Evolutionary conservation across 768 basidiomycete genomes (phyloP), one percentile per base, ranked within the genome.

Genomic region (Serendipita vermifera): DNA sequence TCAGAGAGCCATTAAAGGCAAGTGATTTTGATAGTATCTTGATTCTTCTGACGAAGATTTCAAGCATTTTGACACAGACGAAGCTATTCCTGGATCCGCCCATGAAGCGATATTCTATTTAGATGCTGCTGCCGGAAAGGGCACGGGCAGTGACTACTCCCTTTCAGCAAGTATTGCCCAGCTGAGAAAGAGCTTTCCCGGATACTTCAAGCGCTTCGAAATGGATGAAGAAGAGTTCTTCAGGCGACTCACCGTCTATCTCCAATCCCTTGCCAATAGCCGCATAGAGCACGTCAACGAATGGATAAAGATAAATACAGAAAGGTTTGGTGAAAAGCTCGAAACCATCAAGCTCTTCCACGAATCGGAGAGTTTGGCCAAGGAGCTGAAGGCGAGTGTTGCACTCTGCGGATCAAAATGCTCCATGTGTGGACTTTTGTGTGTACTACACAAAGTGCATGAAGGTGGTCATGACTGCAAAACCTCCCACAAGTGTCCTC

Each of bases 41-140:
- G 33, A 13, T 31, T 15, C 38, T 5, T 27, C 46, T 51, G 7
- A 22, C 32, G 15, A 33, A 36, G 33, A 40, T 55, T 22, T 22
- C 29, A 24, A 79, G 80, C 79, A 80, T 61, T 62, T 79, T 48
- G 79, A 81, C 57, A 77, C 73, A 4, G 76, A 77, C 29, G 46
- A 51, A 31, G 17, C 9, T 15, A 20, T 51, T 9, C 24, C 26
- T 20, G 46, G 32, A 4, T 22, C 22, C n/a, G 24, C 20, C 9
- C 9, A 22, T 13, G 46, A 51, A 15, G 11, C 26, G 24, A 26
- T 20, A 7, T 51, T 51, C 24, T 51, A 51, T 27, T 15, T 51
- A 5, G 9, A 22, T 9, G 26, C 46, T 7, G 46, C 24, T 26
- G 15, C 32, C 15, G 22, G 32, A 9, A 22, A 22, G 9, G 29